Percentiles rank a stretch among this genome's conserved stretches.
Evolutionary conservation across 257 asterid species (phyloP).

Genomic region (Catharanthus roseus): DNA sequence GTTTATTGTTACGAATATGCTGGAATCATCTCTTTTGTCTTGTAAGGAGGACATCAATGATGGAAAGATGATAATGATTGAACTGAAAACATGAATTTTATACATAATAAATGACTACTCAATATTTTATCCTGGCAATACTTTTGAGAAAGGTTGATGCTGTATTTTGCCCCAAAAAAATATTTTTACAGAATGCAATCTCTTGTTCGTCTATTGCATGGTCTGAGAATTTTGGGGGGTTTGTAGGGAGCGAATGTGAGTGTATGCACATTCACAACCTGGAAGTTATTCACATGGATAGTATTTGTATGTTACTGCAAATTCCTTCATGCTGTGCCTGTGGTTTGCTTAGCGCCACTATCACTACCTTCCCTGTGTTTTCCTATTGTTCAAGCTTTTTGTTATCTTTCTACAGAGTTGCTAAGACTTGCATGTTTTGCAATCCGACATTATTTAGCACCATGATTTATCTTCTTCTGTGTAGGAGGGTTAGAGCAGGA

Average conservation of each 20-base stretch:
- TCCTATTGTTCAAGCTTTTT: not conserved
- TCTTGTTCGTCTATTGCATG: not conserved
- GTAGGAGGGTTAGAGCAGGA: conserved; percentile 55
- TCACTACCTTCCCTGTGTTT: not conserved
- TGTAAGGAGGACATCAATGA: not conserved
- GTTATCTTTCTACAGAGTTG: not conserved
- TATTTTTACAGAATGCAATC: not conserved
- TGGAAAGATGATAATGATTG: not conserved
- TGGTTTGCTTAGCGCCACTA: not conserved
- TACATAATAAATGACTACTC: too few relatives aligned
- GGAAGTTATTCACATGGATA: not conserved
- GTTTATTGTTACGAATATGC: not conserved
- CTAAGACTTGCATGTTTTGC: not conserved
- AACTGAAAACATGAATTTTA: not conserved
- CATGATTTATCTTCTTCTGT: not conserved
- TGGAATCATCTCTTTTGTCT: not conserved
- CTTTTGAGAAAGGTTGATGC: not conserved
- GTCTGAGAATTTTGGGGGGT: not conserved
- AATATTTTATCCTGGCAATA: not conserved
- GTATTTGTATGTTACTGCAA: too few relatives aligned
- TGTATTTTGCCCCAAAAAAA: not conserved
- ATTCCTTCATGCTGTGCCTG: not conserved
- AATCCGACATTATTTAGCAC: not conserved
- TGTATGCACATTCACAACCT: not conserved
- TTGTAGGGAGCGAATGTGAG: not conserved